These are phyloP conservation scores for Acer campestre DNA, from an alignment of 345 rosid genomes.

Conservation along the genomic window DNA sequence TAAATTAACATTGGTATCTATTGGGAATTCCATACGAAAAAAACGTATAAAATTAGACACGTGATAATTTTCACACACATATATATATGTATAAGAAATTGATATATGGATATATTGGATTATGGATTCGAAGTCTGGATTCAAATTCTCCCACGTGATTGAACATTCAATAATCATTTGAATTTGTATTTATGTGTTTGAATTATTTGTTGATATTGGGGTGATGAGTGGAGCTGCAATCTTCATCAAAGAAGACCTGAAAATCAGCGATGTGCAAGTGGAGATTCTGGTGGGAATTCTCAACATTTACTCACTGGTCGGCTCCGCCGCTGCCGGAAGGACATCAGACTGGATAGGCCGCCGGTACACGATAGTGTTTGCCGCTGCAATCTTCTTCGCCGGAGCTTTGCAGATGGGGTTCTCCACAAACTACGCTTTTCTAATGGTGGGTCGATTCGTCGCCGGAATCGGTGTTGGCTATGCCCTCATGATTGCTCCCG, in stretches of 20 bases:
- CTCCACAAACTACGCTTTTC: conserved; percentile 74
- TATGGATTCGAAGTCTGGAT: no score
- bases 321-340: conserved; percentile 79
- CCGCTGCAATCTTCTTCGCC: conserved; percentile 74
- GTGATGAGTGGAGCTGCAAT: conserved; percentile 57
- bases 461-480: conserved; percentile 93
- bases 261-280: conserved; percentile 36
- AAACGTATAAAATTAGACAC: no score
- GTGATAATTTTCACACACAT: no score
- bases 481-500: conserved; percentile 95
- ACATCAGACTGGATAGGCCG: conserved; percentile 97
- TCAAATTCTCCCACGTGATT: no score
- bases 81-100: no score
- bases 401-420: conserved; percentile 95
- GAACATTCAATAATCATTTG: no score
- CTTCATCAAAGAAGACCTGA: conserved; percentile 32
- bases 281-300: conserved; percentile 64
- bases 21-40: no score
- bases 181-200: neutral
- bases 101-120: no score
- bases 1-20: no score
- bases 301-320: conserved; percentile 69
- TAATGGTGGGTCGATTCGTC: conserved; percentile 86
- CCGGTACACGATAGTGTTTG: conserved; percentile 85
- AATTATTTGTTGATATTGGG: conserved; percentile 37